Base-by-base conservation (phyloP, 306 rosid genomes). In the Hippophae gyantsensis region DNA sequence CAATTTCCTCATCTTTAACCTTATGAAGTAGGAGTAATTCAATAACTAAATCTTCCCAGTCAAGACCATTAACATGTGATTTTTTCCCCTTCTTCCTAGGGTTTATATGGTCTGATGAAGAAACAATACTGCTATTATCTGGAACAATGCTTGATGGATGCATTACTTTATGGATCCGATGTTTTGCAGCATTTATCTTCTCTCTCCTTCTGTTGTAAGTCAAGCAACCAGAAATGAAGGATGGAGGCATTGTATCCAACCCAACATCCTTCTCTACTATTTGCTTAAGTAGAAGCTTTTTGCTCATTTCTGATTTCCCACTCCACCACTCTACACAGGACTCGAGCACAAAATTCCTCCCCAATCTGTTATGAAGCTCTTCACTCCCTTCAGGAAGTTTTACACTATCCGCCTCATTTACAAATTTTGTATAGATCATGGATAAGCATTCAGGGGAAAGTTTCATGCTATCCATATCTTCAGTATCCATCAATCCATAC, bases 31-130 rank as follows among this genome's bases (percentile, higher is more conserved):
- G 76, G 14, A 89, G 90, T 54, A 89, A 76, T 76, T 89, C 97
- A 52, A 86, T 76, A 48, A 86, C 79, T 42, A 89, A 72, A 73
- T 89, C 97, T 81, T 89, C 97, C 92, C 92, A 84, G 57, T 81
- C 89, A 58, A 82, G 67, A 48, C 52, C 78, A 59, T 48, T 47
- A 52, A 59, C 66, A 41, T 43, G 54, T 13, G 9, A 57, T 63
- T 78, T 51, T 72, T 66, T 83, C 75, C 82, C 79, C 69, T 84
- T 82, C 62, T 63, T 79, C 48, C 52, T 60, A 49, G 54, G 54
- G 43, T 49, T 13, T 3, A 50, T 54, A 42, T 13, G 53, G 26
- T 67, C 76, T 10, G 45, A 45, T 49, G 11, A 5, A 57, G 43
- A 47, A 18, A 10, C 11, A 52, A 18, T 50, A 9, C 13, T 7